Evolutionary conservation across 192 early-diverging fungal species (phyloP).

Genomic region (Podila horticola): DNA sequence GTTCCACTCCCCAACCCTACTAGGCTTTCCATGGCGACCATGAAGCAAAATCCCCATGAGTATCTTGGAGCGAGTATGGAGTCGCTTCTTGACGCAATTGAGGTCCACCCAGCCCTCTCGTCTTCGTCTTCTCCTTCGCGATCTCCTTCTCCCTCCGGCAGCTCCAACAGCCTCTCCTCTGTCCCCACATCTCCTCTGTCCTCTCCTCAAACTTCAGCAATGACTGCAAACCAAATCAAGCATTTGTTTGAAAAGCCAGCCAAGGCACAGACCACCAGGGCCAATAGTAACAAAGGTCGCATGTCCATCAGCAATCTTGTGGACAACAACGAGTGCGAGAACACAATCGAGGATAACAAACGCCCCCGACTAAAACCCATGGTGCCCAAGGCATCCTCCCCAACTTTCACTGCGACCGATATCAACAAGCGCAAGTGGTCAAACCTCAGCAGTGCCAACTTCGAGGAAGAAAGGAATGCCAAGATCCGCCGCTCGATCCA

Average conservation of each 20-base stretch:
- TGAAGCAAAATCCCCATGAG: constrained; percentile 30
- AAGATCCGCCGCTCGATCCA: constrained; percentile 44
- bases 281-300: constrained; percentile 6
- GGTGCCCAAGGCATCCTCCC: constrained; percentile 31
- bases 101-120: constrained; percentile 31
- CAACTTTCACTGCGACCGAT: constrained; percentile 14
- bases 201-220: constrained; percentile 7
- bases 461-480: constrained; percentile 28
- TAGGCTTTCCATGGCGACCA: neutral
- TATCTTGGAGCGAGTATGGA: constrained; percentile 52
- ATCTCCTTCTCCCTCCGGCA: constrained; percentile 31
- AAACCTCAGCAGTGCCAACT: constrained; percentile 32
- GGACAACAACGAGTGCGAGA: constrained; percentile 23
- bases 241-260: neutral
- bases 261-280: neutral
- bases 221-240: neutral
- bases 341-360: constrained; percentile 14
- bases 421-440: constrained; percentile 56
- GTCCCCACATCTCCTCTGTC: constrained; percentile 33
- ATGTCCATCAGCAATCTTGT: constrained; percentile 53
- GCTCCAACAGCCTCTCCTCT: constrained; percentile 24
- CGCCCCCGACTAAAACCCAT: constrained; percentile 27
- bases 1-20: neutral
- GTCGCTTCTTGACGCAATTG: constrained; percentile 43
- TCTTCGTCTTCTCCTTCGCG: constrained; percentile 29